Evolutionary conservation across 2,329 filamentous ascomycete species (phyloP).

Genomic region (Colletotrichum sp.): DNA sequence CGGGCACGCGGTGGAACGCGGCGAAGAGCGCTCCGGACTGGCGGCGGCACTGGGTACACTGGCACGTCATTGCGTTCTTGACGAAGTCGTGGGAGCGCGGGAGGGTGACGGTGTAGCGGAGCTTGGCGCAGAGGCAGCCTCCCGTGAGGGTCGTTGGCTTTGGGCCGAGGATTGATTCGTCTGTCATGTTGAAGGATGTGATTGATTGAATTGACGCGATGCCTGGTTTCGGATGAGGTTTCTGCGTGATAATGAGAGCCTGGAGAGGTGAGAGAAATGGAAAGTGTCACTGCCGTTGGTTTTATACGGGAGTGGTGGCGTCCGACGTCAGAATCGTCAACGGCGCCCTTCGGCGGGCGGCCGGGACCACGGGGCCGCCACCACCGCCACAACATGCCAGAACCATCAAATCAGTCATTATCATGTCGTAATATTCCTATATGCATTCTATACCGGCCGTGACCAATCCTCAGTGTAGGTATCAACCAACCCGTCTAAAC

Average conservation of each 20-base stretch:
- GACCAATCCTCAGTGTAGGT: background rate
- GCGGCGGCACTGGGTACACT: conserved; percentile 61
- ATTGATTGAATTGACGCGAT: background rate
- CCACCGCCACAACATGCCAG: background rate
- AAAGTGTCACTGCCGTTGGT: background rate
- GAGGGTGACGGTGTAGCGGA: conserved; percentile 54
- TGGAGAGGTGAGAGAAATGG: background rate
- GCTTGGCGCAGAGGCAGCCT: conserved; percentile 54
- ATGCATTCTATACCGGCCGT: background rate
- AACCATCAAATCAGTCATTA: background rate
- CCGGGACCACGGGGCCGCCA: background rate
- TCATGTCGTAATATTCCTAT: background rate
- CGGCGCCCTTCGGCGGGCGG: background rate
- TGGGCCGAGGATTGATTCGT: background rate
- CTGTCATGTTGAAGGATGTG: background rate
- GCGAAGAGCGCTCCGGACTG: conserved; percentile 52
- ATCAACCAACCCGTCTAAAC: background rate
- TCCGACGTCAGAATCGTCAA: conserved; percentile 9
- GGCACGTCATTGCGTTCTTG: conserved; percentile 49
- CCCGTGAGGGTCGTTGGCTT: conserved; percentile 46
- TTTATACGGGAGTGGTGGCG: background rate
- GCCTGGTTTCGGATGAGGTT: accelerated
- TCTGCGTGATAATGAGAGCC: background rate
- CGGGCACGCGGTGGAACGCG: conserved; percentile 41
- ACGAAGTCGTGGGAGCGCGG: conserved; percentile 48